Evolutionary conservation across 2,329 filamentous ascomycete species (phyloP), one percentile per base, ranked within the genome.

Genomic region (Furcasterigmium sp.): DNA sequence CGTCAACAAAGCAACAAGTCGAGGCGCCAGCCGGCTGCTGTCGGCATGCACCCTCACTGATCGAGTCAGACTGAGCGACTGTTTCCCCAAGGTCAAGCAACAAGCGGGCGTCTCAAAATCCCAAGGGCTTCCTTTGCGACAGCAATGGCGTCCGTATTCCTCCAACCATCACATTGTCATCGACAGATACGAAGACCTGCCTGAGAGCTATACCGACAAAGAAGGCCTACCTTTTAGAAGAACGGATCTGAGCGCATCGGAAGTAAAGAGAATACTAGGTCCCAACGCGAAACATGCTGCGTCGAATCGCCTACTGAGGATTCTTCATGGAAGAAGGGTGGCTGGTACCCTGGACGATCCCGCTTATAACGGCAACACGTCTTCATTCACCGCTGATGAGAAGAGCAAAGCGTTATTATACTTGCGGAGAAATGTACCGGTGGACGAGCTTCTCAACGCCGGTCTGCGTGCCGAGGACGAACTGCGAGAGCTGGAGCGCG

Each of bases 291-390:
- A 64, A 46, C 56, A 65, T 1, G 50, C 53, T 4, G 53, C 58
- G 5, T 80, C 72, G 17, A 83, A 83, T 55, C 62, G 61, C 36
- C 58, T 84, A 35, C 60, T 84, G 39, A 66, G 68, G 41, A 75
- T 84, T 39, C 60, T 84, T 11, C 81, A 85, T 55, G 81, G 80
- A 8, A 72, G 79, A 28, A 69, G 81, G 32, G 78, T 85, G 18
- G 78, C 80, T 8, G 81, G 81, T 26, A 82, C 80, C 3, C 64
- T 84, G 34, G 72, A 79, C 10, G 80, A 84, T 53, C 80, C 80
- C 3, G 64, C 62, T 5, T 68, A 76, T 38, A 61, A 62, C 28
- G 49, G 61, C 20, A 72, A 78, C 49, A 80, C 76, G 21, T 60
- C 60, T 3, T 53, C 58, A 9, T 81, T 65, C 50, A 61, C 62